Conservation (phyloP, 331 rosid genomes). For the Pyrus hybrid region DNA sequence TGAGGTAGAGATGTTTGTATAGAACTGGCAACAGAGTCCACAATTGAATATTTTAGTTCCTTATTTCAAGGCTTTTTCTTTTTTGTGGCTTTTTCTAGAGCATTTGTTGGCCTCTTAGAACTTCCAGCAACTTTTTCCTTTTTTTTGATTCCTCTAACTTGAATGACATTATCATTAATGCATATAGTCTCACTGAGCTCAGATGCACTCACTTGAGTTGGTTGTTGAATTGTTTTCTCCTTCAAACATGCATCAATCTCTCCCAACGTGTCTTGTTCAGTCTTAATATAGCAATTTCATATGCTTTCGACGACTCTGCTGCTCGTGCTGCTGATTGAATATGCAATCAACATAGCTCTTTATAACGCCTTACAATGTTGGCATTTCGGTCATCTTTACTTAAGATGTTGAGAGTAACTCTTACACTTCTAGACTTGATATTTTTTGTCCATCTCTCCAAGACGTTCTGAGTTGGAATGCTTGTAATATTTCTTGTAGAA, state of each 20-base stretch:
- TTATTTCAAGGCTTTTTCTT: no score
- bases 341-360: neutral
- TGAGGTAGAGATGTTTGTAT: no score
- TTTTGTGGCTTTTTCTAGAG: no score
- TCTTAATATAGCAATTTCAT: neutral
- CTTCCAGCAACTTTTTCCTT: no score
- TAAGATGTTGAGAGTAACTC: neutral
- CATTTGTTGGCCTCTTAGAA: no score
- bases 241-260: neutral
- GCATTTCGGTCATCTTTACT: neutral
- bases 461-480: neutral
- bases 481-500: neutral
- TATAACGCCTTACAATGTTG: no score
- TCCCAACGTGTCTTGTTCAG: neutral
- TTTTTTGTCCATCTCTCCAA: neutral
- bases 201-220: no score
- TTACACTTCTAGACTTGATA: neutral
- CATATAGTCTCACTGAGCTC: no score
- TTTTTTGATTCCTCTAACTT: no score
- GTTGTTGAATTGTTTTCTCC: neutral
- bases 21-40: no score
- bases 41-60: no score
- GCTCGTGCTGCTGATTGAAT: neutral
- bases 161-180: no score
- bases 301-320: neutral